Evolutionary conservation across 768 basidiomycete species (phyloP), one percentile per base, ranked within the genome.

Genomic region (Lactarius akahatsu): DNA sequence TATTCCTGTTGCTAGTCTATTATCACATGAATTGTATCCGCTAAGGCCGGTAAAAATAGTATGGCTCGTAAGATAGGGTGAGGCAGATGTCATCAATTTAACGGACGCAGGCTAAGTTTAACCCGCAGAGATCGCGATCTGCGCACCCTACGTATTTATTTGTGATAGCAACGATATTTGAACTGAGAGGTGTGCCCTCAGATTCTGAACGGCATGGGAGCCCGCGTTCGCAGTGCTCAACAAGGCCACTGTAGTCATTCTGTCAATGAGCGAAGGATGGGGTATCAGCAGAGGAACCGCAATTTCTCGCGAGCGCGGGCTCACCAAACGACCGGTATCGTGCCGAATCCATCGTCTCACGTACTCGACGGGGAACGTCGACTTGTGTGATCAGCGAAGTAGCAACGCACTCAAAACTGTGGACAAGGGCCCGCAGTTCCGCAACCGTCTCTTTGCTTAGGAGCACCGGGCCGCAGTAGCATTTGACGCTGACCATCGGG

Each of bases 401-500:
- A 45, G 26, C 56, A 26, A 60, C 36, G 34, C 26, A 61, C 56
- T 65, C 55, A 32, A 61, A 43, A 1, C 34, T n/a, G 30, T 26
- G 36, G 20, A 62, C 38, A n/a, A 62, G 52, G 9, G 54, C 26
- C 34, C 61, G 61, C 20, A 62, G n/a, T 40, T 43, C 52, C 61
- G 52, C 28, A 4, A 56, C 54, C 18, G 43, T 57, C 45, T 47
- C 55, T 23, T 61, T 34, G 54, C 54, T 40, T 34, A 61, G 34
- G 41, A 26, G 23, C 43, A 23, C 38, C 65, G 65, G 59, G 32
- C 59, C 65, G 65, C 60, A 45, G 10, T 26, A 65, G 18, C 50
- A 61, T 38, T 60, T 65, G 43, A 65, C 54, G 54, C 55, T 50
- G 34, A 32, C 26, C 16, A 41, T 45, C 32, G 60, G 59, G 20